These are phyloP conservation scores for Starmerella asiatica DNA, from an alignment of 805 yeast species.

Conservation along the genomic window DNA sequence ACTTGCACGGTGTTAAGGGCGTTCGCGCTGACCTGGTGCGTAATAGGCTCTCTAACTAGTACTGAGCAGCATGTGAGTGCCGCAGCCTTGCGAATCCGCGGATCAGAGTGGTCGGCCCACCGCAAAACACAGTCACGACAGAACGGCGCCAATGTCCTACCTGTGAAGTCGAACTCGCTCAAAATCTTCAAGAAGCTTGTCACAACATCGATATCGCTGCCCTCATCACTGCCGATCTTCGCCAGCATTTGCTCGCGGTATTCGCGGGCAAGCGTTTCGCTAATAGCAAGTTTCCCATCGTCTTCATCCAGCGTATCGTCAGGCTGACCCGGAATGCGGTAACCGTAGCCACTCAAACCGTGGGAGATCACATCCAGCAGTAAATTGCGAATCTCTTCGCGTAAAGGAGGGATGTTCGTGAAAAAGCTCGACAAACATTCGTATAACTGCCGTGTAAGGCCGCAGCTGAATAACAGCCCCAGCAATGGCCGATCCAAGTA, in stretches of 20 bases:
- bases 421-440: conserved; percentile 56
- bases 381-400: conserved; percentile 55
- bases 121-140: conserved; percentile 72
- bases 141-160: conserved; percentile 70
- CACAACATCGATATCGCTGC: conserved; percentile 39
- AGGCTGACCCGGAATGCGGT: conserved; percentile 78
- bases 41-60: conserved; percentile 67
- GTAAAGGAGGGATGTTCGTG: conserved; percentile 65
- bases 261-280: conserved; percentile 42
- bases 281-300: conserved; percentile 7
- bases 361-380: conserved; percentile 57
- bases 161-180: conserved; percentile 58
- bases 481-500: conserved; percentile 70
- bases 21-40: conserved; percentile 66
- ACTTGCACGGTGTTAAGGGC: conserved; percentile 74
- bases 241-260: conserved; percentile 63
- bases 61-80: conserved; percentile 70
- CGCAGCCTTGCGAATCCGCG: conserved; percentile 70
- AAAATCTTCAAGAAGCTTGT: conserved; percentile 71
- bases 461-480: conserved; percentile 66
- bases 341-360: conserved; percentile 68
- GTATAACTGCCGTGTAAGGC: conserved; percentile 72
- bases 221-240: conserved; percentile 50
- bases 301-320: conserved; percentile 8
- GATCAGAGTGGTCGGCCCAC: conserved; percentile 67